A percentile compares a stretch with the other conserved stretches of the same genome.
Conservation (phyloP, 495 filamentous ascomycete genomes). For the Beverwykella pulmonaria region DNA sequence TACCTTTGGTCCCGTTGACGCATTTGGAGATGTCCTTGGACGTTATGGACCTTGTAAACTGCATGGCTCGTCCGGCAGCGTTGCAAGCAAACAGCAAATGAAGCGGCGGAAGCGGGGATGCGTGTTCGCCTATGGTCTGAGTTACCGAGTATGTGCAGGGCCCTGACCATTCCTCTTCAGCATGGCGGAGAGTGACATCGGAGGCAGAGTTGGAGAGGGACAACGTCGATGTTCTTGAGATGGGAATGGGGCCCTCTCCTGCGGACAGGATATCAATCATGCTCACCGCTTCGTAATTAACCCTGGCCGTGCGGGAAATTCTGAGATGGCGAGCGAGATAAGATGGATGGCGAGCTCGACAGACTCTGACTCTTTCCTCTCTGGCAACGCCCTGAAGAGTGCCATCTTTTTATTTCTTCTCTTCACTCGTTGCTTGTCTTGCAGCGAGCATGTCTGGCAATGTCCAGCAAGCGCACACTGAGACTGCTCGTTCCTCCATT, state of each 20-base stretch:
- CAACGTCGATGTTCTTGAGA: neutral
- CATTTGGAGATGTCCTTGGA: constrained; percentile 22
- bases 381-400: too few species aligned
- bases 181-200: neutral
- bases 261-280: constrained; percentile 9
- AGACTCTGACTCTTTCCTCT: too few species aligned
- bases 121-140: neutral
- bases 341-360: constrained; percentile 23
- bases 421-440: neutral
- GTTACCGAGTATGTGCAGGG: neutral
- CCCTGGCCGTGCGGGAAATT: constrained; percentile 17
- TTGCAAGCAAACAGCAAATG: constrained; percentile 21
- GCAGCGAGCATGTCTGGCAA: neutral
- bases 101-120: constrained; percentile 1
- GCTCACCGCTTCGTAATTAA: constrained; percentile 25
- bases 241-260: neutral
- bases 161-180: neutral
- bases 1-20: constrained; percentile 9
- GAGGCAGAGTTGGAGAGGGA: constrained; percentile 1
- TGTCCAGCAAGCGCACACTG: neutral
- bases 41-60: constrained; percentile 21
- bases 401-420: neutral
- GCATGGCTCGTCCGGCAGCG: constrained; percentile 25
- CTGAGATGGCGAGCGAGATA: constrained; percentile 25
- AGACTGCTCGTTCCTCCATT: neutral